Conservation (phyloP, 352 stramenopile species). For the Globisporangium alternatum region DNA sequence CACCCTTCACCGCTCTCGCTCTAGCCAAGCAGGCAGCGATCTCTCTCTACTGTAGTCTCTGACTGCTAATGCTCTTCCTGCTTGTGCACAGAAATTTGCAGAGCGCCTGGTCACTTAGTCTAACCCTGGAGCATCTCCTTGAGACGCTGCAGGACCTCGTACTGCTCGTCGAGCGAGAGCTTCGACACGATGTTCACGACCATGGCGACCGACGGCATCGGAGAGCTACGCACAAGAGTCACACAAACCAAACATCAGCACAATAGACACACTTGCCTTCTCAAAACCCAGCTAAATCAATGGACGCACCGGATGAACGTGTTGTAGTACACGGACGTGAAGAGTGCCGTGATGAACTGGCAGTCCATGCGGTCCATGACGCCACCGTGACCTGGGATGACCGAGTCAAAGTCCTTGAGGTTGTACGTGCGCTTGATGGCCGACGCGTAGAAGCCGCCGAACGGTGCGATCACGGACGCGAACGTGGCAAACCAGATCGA, state of each 20-base stretch:
- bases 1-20: slow-evolving; percentile 13
- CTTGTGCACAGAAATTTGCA: background rate
- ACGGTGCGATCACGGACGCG: slow-evolving; percentile 97
- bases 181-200: slow-evolving; percentile 76
- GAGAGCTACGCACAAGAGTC: slow-evolving; percentile 34
- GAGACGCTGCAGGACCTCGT: slow-evolving; percentile 62
- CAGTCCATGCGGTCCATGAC: slow-evolving; percentile 98
- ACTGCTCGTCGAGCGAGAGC: slow-evolving; percentile 65
- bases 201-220: slow-evolving; percentile 54
- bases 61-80: background rate
- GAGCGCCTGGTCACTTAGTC: background rate
- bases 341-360: slow-evolving; percentile 94
- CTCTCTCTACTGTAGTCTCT: background rate
- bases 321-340: slow-evolving; percentile 97
- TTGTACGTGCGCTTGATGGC: slow-evolving; percentile 99
- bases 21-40: background rate
- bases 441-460: slow-evolving; percentile 98
- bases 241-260: background rate
- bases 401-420: slow-evolving; percentile 99
- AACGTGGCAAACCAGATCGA: slow-evolving; percentile 96
- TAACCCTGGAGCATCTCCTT: slow-evolving; percentile 57
- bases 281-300: background rate
- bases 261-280: background rate
- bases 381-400: slow-evolving; percentile 98
- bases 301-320: slow-evolving; percentile 91